phyloP scores from a whole-genome alignment of 1,284 basidiomycete genomes.

The Tilletia indica region DNA sequence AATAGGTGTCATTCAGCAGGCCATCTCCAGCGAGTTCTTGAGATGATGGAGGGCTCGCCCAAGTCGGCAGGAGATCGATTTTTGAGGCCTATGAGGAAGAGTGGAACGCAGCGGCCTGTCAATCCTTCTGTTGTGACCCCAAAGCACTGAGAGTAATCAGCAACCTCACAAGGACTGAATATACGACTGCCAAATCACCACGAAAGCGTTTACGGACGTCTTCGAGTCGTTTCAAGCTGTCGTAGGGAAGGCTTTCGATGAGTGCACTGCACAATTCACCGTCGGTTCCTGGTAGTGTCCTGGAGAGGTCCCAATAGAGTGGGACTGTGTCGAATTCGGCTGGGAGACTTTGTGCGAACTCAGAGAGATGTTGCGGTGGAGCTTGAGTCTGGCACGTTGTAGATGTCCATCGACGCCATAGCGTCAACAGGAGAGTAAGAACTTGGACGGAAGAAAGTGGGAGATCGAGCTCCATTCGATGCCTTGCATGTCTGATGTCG shows the following conservation, averaged over 20 bases:
- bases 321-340: not conserved
- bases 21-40: not conserved
- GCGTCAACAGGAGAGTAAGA: not conserved
- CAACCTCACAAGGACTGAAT: not conserved
- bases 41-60: not conserved
- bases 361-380: not conserved
- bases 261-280: not conserved
- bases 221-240: not conserved
- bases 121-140: too few species aligned
- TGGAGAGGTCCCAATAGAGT: not conserved
- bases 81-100: too few species aligned
- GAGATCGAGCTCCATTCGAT: not conserved
- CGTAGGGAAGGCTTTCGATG: not conserved
- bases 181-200: not conserved
- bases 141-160: not conserved
- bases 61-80: not conserved
- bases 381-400: not conserved
- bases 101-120: too few species aligned
- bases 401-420: not conserved
- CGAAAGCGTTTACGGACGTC: not conserved
- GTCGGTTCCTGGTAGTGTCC: not conserved
- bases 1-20: not conserved
- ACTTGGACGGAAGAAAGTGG: constrained; percentile 10
- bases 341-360: constrained; percentile 3
- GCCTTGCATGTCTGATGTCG: too few species aligned